These are phyloP conservation scores for Arabidopsis thaliana DNA, from an alignment of 345 rosid species.

Conservation along the genomic window DNA sequence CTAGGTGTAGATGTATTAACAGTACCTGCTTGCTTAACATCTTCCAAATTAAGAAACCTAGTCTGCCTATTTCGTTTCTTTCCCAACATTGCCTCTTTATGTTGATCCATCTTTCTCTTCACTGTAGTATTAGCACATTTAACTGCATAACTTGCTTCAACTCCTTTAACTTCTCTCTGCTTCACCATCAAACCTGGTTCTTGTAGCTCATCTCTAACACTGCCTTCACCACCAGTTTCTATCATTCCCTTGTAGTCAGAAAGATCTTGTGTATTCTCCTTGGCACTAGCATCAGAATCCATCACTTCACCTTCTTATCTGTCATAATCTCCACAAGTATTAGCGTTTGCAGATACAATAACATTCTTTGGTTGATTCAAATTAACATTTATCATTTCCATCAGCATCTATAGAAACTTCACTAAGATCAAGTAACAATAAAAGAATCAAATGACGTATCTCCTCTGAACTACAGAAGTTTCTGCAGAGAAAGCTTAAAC, in stretches of 20 bases:
- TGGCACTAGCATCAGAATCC: conserved; percentile 62
- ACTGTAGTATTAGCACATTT: conserved; percentile 68
- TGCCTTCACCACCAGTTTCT: not conserved
- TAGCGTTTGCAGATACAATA: not conserved
- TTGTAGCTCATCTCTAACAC: conserved; percentile 51
- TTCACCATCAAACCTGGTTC: conserved; percentile 47
- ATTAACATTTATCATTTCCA: not conserved
- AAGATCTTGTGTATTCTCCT: not conserved
- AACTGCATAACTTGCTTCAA: conserved; percentile 73
- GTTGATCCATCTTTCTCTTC: conserved; percentile 87
- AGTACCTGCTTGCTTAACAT: conserved; percentile 83
- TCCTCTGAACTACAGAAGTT: not conserved
- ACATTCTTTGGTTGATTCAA: not conserved
- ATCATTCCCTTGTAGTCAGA: not conserved
- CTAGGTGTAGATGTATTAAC: conserved; percentile 74
- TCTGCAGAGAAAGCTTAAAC: not conserved
- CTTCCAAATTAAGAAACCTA: conserved; percentile 81
- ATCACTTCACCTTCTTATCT: conserved; percentile 97
- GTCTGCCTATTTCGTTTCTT: conserved; percentile 94
- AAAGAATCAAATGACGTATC: not conserved
- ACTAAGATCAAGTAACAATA: not conserved
- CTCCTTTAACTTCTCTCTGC: conserved; percentile 76
- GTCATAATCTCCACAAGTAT: conserved; percentile 39
- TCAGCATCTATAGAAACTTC: not conserved
- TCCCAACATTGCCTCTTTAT: conserved; percentile 93